A percentile compares a stretch with the other conserved stretches of the same genome.
Conservation (phyloP, 306 rosid species). For the Corylus heterophylla region DNA sequence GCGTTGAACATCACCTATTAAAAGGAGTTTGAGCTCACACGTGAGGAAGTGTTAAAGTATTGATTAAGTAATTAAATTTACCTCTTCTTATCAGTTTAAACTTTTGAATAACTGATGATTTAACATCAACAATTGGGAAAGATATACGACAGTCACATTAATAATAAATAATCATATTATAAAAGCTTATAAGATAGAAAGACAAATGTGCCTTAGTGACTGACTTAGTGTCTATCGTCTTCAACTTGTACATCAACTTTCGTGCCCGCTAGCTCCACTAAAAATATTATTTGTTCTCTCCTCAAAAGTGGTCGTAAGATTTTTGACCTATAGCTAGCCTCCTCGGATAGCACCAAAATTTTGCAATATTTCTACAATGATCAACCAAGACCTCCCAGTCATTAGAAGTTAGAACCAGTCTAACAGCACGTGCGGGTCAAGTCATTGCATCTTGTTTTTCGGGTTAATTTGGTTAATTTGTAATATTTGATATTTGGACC, state of each 20-base stretch:
- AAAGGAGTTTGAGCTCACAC: too few relatives aligned
- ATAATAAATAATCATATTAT: neutral
- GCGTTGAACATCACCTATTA: too few relatives aligned
- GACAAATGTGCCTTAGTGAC: too few relatives aligned
- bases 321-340: constrained; percentile 10
- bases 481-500: too few relatives aligned
- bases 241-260: neutral
- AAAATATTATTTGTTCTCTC: neutral
- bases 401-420: neutral
- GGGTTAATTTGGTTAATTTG: too few relatives aligned
- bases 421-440: too few relatives aligned
- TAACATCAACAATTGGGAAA: neutral
- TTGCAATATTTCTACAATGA: neutral
- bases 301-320: neutral
- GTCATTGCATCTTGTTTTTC: too few relatives aligned
- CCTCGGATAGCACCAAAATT: neutral
- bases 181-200: neutral
- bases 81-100: too few relatives aligned
- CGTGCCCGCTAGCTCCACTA: constrained; percentile 1
- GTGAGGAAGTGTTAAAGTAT: too few relatives aligned
- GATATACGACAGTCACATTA: neutral
- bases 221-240: neutral
- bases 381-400: neutral
- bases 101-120: too few relatives aligned
- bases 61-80: too few relatives aligned